These are phyloP conservation scores for Rugonectria rugulosa DNA, from an alignment of 2,329 filamentous ascomycete genomes.

Conservation along the genomic window DNA sequence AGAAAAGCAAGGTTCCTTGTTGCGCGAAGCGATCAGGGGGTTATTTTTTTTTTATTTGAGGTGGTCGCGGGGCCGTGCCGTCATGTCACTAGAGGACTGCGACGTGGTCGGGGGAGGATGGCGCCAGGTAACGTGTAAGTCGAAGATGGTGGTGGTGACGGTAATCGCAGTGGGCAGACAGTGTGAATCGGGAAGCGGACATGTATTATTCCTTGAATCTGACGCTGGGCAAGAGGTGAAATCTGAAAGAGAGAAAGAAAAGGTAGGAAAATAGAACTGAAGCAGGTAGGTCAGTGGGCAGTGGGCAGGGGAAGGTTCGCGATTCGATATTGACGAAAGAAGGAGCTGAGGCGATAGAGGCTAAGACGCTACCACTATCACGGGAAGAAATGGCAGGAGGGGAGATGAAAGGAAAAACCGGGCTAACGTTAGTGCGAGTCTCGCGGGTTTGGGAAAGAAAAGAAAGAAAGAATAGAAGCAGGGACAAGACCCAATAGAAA, in stretches of 20 bases:
- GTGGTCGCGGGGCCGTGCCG: slow-evolving; percentile 20
- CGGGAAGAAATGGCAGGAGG: neutral
- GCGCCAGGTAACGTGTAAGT: slow-evolving; percentile 26
- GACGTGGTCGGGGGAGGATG: slow-evolving; percentile 14
- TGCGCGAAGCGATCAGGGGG: slow-evolving; percentile 16
- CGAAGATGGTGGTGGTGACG: neutral
- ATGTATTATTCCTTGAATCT: neutral
- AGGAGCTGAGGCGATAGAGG: neutral
- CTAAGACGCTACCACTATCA: neutral
- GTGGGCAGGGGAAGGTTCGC: no score
- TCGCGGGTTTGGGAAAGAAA: neutral
- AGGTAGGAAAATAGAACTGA: no score
- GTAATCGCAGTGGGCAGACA: neutral
- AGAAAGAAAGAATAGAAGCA: slow-evolving; percentile 20
- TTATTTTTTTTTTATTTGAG: neutral
- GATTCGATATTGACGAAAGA: slow-evolving; percentile 7
- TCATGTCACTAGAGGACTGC: slow-evolving; percentile 7
- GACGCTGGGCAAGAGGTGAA: neutral
- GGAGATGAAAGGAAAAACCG: neutral
- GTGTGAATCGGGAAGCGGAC: neutral
- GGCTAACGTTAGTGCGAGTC: neutral
- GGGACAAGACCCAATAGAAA: slow-evolving; percentile 20
- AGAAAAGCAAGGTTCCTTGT: slow-evolving; percentile 22
- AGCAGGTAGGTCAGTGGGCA: no score
- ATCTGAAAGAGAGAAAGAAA: neutral